These are phyloP conservation scores for Starmerella sp. DNA, from an alignment of 805 yeast species.

Conservation along the genomic window DNA sequence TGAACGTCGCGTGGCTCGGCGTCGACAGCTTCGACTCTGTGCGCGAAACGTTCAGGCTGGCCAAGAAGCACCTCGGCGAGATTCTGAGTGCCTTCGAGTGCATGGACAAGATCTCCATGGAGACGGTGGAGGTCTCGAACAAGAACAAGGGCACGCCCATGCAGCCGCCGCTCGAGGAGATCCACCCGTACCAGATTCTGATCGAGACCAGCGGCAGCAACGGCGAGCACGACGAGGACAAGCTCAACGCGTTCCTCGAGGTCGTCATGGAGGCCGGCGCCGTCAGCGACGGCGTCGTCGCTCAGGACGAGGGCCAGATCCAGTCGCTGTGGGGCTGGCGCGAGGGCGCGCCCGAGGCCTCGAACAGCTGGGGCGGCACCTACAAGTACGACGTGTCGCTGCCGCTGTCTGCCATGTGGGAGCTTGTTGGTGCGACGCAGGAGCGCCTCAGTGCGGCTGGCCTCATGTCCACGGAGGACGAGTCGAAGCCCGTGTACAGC, in stretches of 20 bases:
- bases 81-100: conserved; percentile 86
- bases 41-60: conserved; percentile 64
- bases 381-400: conserved; percentile 94
- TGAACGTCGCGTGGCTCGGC: conserved; percentile 80
- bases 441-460: conserved; percentile 45
- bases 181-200: conserved; percentile 78
- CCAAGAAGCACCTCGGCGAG: conserved; percentile 70
- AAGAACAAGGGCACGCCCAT: conserved; percentile 37
- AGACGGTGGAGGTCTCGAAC: conserved; percentile 37
- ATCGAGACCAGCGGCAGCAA: conserved; percentile 96
- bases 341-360: conserved; percentile 85
- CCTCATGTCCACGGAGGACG: conserved; percentile 50
- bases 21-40: conserved; percentile 69
- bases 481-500: conserved; percentile 59
- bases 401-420: conserved; percentile 72
- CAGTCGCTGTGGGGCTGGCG: conserved; percentile 88
- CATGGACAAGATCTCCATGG: conserved; percentile 47
- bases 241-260: conserved; percentile 76
- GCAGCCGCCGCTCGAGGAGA: conserved; percentile 69
- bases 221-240: conserved; percentile 84
- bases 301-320: conserved; percentile 87
- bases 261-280: conserved; percentile 70
- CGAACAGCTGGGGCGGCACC: conserved; percentile 79
- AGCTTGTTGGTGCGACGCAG: conserved; percentile 68
- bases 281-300: conserved; percentile 88